Base-by-base conservation (phyloP, 1,284 basidiomycete species). In the Ustilago bromivora region DNA sequence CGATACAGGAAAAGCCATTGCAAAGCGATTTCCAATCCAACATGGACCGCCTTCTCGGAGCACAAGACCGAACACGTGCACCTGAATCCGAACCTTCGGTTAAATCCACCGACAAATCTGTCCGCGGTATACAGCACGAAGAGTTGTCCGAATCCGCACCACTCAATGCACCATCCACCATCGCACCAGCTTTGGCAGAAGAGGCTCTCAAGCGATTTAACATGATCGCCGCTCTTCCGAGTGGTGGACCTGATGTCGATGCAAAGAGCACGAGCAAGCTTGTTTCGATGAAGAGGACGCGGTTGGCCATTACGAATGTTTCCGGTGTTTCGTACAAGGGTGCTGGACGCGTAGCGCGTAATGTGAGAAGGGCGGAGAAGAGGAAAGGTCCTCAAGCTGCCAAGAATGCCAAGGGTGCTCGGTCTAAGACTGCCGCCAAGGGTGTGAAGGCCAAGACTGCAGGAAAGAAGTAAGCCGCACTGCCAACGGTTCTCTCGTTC, bases 21-120 rank as follows among this genome's bases (percentile, higher is more conserved):
- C 82, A 84, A 55, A 79, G 66, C 52, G 81, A 84, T 41, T 79
- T 84, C 62, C 80, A 82, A 40, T 66, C 69, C 51, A 74, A 83
- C 67, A 84, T 84, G 82, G 82, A 84, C 64, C 76, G 78, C 13
- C 65, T 83, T 46, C 74, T 84, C 10, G 82, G 82, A 28, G 68
- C 82, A 12, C 61, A 70, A 52, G 73, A 76, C 11, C 61, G 66
- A 40, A 75, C 62, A 40, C 80, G 80, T 28, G 59, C 36, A 5
- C 69, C 76, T 40, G 73, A 74, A 32, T 17, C 64, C 6, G 65
- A 74, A 23, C 70, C 71, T 5, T 70, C 73, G 10, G 58, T 63
- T 6, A 63, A 70, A 61, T 67, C 70, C 17, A 64, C 36, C 19
- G 67, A 62, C 66, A 67, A 62, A 31, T 78, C 79, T 51, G 65